phyloP scores from a whole-genome alignment of 2,329 filamentous ascomycete species.

The Rhytidhysteron rufulum region DNA sequence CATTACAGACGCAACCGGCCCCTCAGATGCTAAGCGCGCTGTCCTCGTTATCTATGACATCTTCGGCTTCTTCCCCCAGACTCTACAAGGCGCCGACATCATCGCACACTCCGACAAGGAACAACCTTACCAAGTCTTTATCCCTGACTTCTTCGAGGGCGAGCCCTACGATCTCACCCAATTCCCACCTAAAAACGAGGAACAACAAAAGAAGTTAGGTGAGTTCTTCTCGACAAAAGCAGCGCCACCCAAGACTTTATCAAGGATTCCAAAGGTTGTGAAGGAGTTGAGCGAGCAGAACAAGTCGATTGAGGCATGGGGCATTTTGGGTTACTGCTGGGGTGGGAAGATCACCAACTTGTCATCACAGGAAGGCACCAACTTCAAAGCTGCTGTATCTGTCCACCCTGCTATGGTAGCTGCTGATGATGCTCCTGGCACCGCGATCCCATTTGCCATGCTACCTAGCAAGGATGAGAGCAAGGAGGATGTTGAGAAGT shows the following conservation, averaged over 20 bases:
- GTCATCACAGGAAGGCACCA: constrained; percentile 47
- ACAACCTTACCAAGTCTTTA: constrained; percentile 76
- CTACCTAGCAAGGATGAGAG: constrained; percentile 56
- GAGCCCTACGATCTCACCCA: constrained; percentile 61
- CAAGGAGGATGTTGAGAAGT: constrained; percentile 48
- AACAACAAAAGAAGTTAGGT: constrained; percentile 57
- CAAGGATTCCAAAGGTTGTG: constrained; percentile 53
- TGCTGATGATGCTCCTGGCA: constrained; percentile 51
- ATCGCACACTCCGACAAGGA: constrained; percentile 61
- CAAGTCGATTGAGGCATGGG: constrained; percentile 52
- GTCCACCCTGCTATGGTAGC: constrained; percentile 61
- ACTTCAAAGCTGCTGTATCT: constrained; percentile 56
- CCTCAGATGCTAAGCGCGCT: constrained; percentile 52
- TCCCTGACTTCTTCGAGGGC: constrained; percentile 88
- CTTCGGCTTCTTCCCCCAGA: constrained; percentile 63
- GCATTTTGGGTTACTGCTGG: constrained; percentile 60
- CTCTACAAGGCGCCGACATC: constrained; percentile 61
- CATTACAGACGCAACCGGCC: constrained; percentile 52
- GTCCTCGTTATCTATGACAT: constrained; percentile 60
- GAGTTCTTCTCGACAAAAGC: constrained; percentile 57
- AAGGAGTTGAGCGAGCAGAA: constrained; percentile 47
- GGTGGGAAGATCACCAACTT: constrained; percentile 56
- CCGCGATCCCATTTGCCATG: constrained; percentile 56
- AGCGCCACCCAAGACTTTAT: constrained; percentile 55
- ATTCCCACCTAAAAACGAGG: constrained; percentile 58